A percentile compares a stretch with the other conserved stretches of the same genome.
These are phyloP conservation scores for Lactifluus volemus DNA, from an alignment of 768 basidiomycete genomes.

Conservation along the genomic window DNA sequence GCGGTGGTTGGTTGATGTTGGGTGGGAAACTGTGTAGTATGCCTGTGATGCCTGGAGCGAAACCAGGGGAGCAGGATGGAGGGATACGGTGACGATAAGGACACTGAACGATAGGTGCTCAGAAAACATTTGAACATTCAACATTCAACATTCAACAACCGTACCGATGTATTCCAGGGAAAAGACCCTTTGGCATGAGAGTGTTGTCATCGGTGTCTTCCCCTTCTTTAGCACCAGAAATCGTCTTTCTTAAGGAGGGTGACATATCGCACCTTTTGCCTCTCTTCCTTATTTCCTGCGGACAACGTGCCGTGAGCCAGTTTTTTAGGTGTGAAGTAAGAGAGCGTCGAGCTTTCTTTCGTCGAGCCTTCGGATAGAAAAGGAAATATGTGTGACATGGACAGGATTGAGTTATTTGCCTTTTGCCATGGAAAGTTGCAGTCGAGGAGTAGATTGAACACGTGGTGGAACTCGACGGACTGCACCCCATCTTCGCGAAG, in stretches of 20 bases:
- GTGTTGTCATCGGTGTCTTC: slow-evolving; percentile 46
- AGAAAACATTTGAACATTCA: slow-evolving; percentile 24
- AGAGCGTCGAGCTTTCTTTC: slow-evolving; percentile 69
- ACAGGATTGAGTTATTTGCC: too few relatives aligned
- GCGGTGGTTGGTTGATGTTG: neutral
- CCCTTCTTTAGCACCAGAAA: slow-evolving; percentile 20
- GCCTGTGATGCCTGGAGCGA: slow-evolving; percentile 17
- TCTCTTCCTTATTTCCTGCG: slow-evolving; percentile 82
- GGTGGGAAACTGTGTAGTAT: slow-evolving; percentile 6
- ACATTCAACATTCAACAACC: slow-evolving; percentile 23
- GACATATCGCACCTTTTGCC: slow-evolving; percentile 77
- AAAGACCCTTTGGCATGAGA: slow-evolving; percentile 55
- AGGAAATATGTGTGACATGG: too few relatives aligned
- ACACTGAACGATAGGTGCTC: slow-evolving; percentile 16
- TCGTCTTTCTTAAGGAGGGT: slow-evolving; percentile 89
- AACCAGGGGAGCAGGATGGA: slow-evolving; percentile 22
- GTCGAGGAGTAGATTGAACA: too few relatives aligned
- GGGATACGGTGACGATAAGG: slow-evolving; percentile 19
- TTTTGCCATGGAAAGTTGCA: too few relatives aligned
- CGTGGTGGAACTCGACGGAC: too few relatives aligned
- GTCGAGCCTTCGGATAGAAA: slow-evolving; percentile 45
- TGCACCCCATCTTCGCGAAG: too few relatives aligned
- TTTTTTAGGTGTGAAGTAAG: neutral
- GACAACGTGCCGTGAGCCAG: slow-evolving; percentile 6
- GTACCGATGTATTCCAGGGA: slow-evolving; percentile 26